Percentiles rank a stretch among this genome's conserved stretches.
phyloP scores from a whole-genome alignment of 2,329 filamentous ascomycete genomes.

The Aspergillus niger region DNA sequence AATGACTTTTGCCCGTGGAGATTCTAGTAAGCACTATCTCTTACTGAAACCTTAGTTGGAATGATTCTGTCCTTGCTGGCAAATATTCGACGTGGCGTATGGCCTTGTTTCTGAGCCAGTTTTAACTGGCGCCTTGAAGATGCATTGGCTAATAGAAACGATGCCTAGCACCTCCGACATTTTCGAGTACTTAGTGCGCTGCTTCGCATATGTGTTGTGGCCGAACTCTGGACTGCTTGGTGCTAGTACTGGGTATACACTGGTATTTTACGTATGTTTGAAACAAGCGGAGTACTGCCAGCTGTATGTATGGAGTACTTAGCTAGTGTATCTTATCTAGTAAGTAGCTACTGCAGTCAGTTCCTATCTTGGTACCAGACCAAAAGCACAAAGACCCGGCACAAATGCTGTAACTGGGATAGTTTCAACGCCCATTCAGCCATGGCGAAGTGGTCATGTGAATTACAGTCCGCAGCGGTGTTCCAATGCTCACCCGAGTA shows the following conservation, averaged over 20 bases:
- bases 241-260: neutral
- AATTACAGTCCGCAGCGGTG: neutral
- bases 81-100: neutral
- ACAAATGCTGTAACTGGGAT: slow-evolving; percentile 20
- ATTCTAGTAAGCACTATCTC: neutral
- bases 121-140: neutral
- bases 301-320: neutral
- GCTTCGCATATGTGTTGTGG: neutral
- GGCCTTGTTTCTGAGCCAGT: neutral
- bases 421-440: slow-evolving; percentile 14
- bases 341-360: slow-evolving; percentile 19
- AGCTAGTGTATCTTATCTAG: slow-evolving; percentile 1
- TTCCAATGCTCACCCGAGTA: neutral
- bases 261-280: neutral
- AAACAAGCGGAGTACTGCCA: neutral
- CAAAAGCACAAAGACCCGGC: slow-evolving; percentile 20
- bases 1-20: neutral
- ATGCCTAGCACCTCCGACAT: neutral
- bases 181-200: neutral
- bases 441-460: slow-evolving; percentile 15
- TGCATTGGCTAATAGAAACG: neutral
- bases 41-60: neutral
- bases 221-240: neutral
- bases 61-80: neutral
- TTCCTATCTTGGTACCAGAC: slow-evolving; percentile 20